A percentile compares a stretch with the other conserved stretches of the same genome.
Conservation (phyloP, 148 eudicot species). For the Diospyros lotus region DNA sequence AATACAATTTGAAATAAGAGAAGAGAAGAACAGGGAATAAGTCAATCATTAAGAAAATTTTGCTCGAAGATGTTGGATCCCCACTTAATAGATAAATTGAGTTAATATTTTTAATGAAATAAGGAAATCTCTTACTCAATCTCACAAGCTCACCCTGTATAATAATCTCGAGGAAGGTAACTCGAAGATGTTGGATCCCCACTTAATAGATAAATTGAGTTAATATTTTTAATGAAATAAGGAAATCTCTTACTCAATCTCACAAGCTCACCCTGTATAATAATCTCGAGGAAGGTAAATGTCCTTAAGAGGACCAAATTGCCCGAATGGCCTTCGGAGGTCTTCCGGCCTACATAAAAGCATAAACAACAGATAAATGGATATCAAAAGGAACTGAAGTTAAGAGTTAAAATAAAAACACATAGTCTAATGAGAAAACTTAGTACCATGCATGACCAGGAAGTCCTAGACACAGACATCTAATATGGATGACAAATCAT, state of each 20-base stretch:
- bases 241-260: conserved; percentile 1
- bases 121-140: background rate
- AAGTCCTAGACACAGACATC: too few relatives aligned
- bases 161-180: conserved; percentile 90
- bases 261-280: conserved; percentile 78
- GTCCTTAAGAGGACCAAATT: conserved; percentile 90
- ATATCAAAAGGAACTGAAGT: background rate
- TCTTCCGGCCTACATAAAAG: conserved; percentile 74
- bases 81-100: background rate
- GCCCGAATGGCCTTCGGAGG: conserved; percentile 85
- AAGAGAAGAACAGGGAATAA: too few relatives aligned
- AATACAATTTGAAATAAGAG: background rate
- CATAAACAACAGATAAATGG: background rate
- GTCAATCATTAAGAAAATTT: too few relatives aligned
- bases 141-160: conserved; percentile 75
- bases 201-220: background rate
- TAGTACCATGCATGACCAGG: background rate
- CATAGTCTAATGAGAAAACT: background rate
- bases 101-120: background rate
- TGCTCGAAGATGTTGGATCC: background rate
- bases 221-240: background rate
- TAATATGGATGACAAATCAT: too few relatives aligned
- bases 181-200: too few relatives aligned
- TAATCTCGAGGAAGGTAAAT: conserved; percentile 92
- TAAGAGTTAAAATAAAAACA: background rate